A percentile compares a stretch with the other conserved stretches of the same genome.
phyloP scores from a whole-genome alignment of 805 yeast genomes.

The Hagleromyces aurorensis region DNA sequence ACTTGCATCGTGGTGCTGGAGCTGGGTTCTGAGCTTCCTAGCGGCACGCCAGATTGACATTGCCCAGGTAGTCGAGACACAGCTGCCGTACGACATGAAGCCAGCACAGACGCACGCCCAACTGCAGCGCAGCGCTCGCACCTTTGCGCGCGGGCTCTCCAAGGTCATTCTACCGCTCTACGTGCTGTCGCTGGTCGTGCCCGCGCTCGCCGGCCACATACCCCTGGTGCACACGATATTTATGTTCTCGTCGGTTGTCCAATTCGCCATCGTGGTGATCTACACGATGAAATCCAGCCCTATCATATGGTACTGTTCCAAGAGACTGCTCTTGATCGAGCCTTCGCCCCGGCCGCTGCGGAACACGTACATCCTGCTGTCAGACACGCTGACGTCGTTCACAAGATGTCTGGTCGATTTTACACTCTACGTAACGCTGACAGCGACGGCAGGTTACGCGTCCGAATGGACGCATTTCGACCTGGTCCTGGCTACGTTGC shows the following conservation, averaged over 20 bases:
- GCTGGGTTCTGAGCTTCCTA: constrained; percentile 35
- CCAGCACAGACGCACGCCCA: constrained; percentile 32
- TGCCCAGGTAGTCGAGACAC: constrained; percentile 16
- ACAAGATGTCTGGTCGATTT: constrained; percentile 69
- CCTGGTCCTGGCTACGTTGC: constrained; percentile 37
- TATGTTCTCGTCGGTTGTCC: constrained; percentile 15
- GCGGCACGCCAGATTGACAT: constrained; percentile 38
- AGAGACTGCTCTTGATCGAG: constrained; percentile 33
- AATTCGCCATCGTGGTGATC: constrained; percentile 12
- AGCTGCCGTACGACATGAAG: constrained; percentile 16
- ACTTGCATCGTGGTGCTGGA: constrained; percentile 50
- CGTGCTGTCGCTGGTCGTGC: constrained; percentile 5
- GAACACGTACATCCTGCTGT: constrained; percentile 61
- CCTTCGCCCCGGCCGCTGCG: constrained; percentile 28
- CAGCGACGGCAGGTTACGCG: constrained; percentile 5
- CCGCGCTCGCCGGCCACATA: constrained; percentile 1
- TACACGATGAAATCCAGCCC: constrained; percentile 30
- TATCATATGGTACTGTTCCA: constrained; percentile 33
- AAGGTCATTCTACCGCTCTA: constrained; percentile 22
- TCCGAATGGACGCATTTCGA: constrained; percentile 17
- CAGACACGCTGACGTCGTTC: constrained; percentile 82
- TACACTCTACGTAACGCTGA: constrained; percentile 45
- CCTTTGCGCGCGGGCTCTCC: constrained; percentile 15
- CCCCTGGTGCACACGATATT: constrained; percentile 1
- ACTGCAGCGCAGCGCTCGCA: constrained; percentile 31